Evolutionary conservation across 352 stramenopile genomes (phyloP).

Genomic region (Phytophthora vignae): DNA sequence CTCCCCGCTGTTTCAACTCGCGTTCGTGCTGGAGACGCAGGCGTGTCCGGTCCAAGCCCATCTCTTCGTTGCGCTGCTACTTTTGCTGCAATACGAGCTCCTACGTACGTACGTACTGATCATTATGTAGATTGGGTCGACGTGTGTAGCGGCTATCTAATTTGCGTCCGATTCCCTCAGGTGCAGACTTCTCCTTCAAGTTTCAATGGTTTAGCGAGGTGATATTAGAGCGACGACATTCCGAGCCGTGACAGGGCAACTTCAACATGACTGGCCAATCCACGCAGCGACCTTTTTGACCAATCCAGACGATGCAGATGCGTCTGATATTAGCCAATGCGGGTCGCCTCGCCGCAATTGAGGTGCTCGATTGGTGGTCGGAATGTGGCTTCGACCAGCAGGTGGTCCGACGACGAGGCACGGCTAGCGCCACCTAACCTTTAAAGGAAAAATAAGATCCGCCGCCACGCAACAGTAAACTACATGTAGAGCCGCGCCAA

Average conservation of each 20-base stretch:
- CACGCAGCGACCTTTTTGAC: neutral
- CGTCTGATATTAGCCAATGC: conserved; percentile 10
- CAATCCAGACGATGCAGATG: neutral
- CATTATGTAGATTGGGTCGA: neutral
- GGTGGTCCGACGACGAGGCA: neutral
- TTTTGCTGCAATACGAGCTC: conserved; percentile 27
- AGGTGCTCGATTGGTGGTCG: neutral
- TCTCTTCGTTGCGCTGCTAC: conserved; percentile 1
- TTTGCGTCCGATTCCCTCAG: neutral
- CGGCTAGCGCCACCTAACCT: conserved; percentile 2
- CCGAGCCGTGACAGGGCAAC: neutral
- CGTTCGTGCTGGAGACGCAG: conserved; percentile 51
- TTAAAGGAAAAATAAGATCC: neutral
- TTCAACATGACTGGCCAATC: neutral
- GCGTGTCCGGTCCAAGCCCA: conserved; percentile 6
- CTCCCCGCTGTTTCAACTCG: conserved; percentile 40
- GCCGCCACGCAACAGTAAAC: neutral
- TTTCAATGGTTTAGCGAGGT: neutral
- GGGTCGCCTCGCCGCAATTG: conserved; percentile 1
- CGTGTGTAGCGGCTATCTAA: neutral
- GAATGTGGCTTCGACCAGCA: conserved; percentile 4
- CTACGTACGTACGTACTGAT: neutral
- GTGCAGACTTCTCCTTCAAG: neutral
- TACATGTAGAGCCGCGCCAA: neutral
- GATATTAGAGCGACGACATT: neutral